phyloP scores from a whole-genome alignment of 1,139 yeast genomes.

The Yamadazyma conglobata region DNA sequence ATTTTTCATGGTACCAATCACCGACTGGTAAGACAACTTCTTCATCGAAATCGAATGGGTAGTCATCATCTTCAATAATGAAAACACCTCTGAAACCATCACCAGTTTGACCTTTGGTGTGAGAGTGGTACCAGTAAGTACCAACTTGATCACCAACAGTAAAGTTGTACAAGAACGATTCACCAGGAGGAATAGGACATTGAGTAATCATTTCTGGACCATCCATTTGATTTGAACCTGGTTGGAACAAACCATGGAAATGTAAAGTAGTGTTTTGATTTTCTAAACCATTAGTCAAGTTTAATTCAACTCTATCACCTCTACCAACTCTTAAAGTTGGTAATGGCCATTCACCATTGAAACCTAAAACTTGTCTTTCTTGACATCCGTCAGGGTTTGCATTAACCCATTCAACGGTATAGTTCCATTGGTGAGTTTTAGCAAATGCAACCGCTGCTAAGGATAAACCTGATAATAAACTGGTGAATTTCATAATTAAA shows the following conservation, averaged over 20 bases:
- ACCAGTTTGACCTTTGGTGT: conserved; percentile 69
- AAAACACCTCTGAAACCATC: conserved; percentile 78
- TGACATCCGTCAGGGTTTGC: conserved; percentile 60
- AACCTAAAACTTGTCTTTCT: conserved; percentile 55
- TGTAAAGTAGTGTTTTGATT: conserved; percentile 61
- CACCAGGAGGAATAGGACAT: conserved; percentile 72
- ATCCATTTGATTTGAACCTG: conserved; percentile 61
- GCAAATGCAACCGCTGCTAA: conserved; percentile 21
- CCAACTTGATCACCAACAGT: conserved; percentile 66
- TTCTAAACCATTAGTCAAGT: conserved; percentile 55
- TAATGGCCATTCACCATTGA: conserved; percentile 70
- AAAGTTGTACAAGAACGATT: conserved; percentile 61
- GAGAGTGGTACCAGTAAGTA: conserved; percentile 83
- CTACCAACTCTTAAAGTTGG: conserved; percentile 64
- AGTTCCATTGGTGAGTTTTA: conserved; percentile 50
- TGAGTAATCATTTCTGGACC: conserved; percentile 78
- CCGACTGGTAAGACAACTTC: conserved; percentile 54
- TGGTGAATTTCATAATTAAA: conserved; percentile 2
- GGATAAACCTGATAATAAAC: conserved; percentile 3
- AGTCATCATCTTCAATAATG: conserved; percentile 60
- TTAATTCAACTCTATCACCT: conserved; percentile 59
- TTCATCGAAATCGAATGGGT: conserved; percentile 58
- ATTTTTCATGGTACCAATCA: conserved; percentile 61
- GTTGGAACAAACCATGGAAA: conserved; percentile 73
- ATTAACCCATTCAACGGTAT: conserved; percentile 50